Conservation (phyloP, 2,329 filamentous ascomycete genomes). For the Xylariales sp. region DNA sequence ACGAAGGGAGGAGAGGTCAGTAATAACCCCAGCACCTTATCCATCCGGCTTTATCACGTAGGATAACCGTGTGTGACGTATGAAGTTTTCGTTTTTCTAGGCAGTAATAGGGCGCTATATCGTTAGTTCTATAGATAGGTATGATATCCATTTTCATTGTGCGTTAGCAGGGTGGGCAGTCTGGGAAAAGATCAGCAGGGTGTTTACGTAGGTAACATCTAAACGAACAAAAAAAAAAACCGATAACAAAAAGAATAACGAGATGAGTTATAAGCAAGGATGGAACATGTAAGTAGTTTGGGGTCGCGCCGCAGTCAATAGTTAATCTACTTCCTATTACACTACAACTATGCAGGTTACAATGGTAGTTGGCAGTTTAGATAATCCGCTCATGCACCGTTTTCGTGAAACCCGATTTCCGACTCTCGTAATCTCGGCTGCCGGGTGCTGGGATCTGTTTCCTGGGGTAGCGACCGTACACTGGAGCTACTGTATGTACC, state of each 20-base stretch:
- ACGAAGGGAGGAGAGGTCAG: neutral
- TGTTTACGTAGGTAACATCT: constrained; percentile 26
- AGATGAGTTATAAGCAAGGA: neutral
- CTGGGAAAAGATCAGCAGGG: constrained; percentile 23
- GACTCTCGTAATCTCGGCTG: constrained; percentile 6
- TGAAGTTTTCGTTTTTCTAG: neutral
- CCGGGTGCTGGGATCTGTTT: neutral
- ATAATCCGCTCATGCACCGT: neutral
- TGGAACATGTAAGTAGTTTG: neutral
- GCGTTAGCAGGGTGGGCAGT: neutral
- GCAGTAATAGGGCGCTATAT: too few species aligned
- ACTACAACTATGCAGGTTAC: too few species aligned
- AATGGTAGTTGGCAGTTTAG: neutral
- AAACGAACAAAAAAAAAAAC: too few species aligned
- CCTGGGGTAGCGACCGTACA: neutral
- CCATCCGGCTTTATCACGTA: constrained; percentile 2
- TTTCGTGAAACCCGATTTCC: constrained; percentile 6
- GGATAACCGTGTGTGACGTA: constrained; percentile 22
- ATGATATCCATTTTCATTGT: neutral
- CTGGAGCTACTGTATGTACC: neutral
- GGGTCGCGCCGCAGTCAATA: neutral
- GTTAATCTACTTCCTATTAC: neutral
- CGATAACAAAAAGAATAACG: neutral
- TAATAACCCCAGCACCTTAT: neutral
- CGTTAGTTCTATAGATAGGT: neutral